Evolutionary conservation across 2,329 filamentous ascomycete species (phyloP).

Genomic region (Claviceps humidiphila): DNA sequence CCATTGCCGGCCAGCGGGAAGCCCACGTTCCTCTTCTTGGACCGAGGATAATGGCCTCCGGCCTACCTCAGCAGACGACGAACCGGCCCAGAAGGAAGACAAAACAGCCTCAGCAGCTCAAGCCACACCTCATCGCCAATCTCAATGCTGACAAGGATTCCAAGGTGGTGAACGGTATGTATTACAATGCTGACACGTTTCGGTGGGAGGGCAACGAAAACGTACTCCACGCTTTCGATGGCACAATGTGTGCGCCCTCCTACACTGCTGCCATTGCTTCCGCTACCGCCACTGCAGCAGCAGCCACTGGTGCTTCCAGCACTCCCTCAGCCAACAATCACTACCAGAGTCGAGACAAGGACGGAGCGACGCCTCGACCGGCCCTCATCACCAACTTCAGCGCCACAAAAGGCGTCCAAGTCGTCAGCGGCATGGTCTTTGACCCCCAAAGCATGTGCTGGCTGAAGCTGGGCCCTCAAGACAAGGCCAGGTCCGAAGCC

Average conservation of each 20-base stretch:
- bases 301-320: background rate
- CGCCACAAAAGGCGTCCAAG: constrained; percentile 72
- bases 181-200: constrained; percentile 76
- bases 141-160: constrained; percentile 60
- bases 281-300: background rate
- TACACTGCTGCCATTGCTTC: constrained; percentile 20
- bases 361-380: constrained; percentile 47
- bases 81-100: constrained; percentile 43
- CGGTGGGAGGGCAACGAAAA: constrained; percentile 97
- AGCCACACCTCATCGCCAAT: constrained; percentile 82
- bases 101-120: constrained; percentile 49
- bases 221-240: constrained; percentile 64
- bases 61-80: constrained; percentile 23
- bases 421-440: constrained; percentile 97
- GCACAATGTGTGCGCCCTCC: constrained; percentile 40
- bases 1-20: constrained; percentile 41
- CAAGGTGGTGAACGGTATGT: constrained; percentile 82
- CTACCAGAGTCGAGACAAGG: constrained; percentile 40
- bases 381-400: constrained; percentile 88
- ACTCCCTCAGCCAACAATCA: background rate
- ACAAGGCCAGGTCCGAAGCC: constrained; percentile 32
- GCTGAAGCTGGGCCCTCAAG: constrained; percentile 58
- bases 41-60: constrained; percentile 26
- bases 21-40: constrained; percentile 39
- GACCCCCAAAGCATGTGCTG: constrained; percentile 96